Conservation (phyloP, 2,329 filamentous ascomycete genomes). For the Nemania diffusa region DNA sequence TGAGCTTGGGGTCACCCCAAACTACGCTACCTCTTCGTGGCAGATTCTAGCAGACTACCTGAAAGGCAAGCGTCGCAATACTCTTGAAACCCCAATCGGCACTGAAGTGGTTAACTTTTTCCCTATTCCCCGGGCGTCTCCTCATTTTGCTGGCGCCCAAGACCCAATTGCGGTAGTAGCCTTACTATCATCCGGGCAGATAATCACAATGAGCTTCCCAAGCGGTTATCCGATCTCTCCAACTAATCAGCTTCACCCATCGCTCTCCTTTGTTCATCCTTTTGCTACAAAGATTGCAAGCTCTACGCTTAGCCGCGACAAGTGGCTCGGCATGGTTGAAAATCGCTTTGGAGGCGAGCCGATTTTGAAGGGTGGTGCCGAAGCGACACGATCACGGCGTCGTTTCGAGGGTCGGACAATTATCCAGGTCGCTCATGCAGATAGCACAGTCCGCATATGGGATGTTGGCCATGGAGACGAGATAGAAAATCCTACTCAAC, state of each 20-base stretch:
- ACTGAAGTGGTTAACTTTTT: conserved; percentile 84
- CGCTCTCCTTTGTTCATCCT: conserved; percentile 87
- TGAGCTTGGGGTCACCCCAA: conserved; percentile 87
- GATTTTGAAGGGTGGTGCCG: conserved; percentile 81
- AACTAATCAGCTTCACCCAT: conserved; percentile 91
- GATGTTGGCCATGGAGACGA: conserved; percentile 92
- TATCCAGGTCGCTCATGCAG: conserved; percentile 86
- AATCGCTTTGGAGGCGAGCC: conserved; percentile 80
- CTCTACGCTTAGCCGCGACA: conserved; percentile 78
- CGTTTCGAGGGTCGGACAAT: conserved; percentile 86
- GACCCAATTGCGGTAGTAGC: conserved; percentile 89
- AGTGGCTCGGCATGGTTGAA: conserved; percentile 93
- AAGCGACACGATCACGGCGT: conserved; percentile 74
- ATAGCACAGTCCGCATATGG: conserved; percentile 92
- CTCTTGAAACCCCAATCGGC: conserved; percentile 79
- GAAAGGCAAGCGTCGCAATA: conserved; percentile 76
- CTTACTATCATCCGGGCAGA: conserved; percentile 84
- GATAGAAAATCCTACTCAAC: conserved; percentile 82
- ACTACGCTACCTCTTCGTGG: conserved; percentile 93
- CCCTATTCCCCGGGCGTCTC: conserved; percentile 81
- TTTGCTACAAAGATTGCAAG: conserved; percentile 80
- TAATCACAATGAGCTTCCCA: conserved; percentile 91
- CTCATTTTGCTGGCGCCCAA: conserved; percentile 87
- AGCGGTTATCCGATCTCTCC: conserved; percentile 90
- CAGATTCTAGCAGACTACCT: conserved; percentile 83